Base-by-base conservation (phyloP, 257 asterid species). In the Scutellaria galericulata region DNA sequence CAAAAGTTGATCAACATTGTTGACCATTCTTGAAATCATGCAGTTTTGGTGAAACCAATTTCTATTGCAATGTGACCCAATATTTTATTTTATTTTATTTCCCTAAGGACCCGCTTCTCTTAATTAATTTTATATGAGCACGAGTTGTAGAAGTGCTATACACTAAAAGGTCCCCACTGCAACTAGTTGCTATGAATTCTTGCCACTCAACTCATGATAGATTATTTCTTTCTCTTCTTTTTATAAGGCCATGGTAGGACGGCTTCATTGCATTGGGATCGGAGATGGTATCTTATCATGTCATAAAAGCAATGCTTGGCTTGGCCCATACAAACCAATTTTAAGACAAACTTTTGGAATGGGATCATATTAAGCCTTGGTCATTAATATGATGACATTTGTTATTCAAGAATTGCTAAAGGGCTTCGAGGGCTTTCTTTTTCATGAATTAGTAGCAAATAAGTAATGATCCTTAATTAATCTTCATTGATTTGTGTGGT, bases 261-360 rank as follows among this genome's bases (percentile, higher is more conserved):
- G 61, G 78, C 76, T 75, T 74, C 67, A 41, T 56, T 77, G 67
- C 83, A 79, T 82, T 6, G 84, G 84, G 84, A 82, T 82, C 80
- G 82, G 57, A 68, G 73, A 62, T 24, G 44, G 24, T 56, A 60
- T 72, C 72, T 52, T 42, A 55, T 61, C 72, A 65, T 65, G 67
- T 47, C 62, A 70, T 60, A 45, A 82, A 82, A 67, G 74, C 78
- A 78, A 75, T 61, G 62, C 79, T 11, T 67, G 75, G 56, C 75
- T 11, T 62, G 75, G 50, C 77, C 79, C 83, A 59, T 61, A 6
- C 14, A 40, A 53, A 37, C 71, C 13, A 60, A 39, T 70, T 64
- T 64, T 52, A 60, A 54, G 64, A 55, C 66, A 66, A 65, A 55
- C 57, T 74, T 62, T 66, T 18, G 50, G 24, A 71, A 52, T 31